These are phyloP conservation scores for Clavariopsis aquatica DNA, from an alignment of 495 filamentous ascomycete genomes.

Conservation along the genomic window DNA sequence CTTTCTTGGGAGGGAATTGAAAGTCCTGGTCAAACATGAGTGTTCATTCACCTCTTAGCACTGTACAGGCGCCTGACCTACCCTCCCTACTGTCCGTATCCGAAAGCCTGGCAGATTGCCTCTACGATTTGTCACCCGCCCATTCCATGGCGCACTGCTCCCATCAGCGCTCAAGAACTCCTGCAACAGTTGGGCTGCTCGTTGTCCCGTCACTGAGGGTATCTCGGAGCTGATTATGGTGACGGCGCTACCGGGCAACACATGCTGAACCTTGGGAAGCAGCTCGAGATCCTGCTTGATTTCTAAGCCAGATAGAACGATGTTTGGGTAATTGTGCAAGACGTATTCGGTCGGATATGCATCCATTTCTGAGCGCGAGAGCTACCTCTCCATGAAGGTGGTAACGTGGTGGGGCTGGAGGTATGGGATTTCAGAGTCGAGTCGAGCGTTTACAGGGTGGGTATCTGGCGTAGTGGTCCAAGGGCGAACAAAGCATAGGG, in stretches of 20 bases:
- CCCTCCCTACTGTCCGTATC: constrained; percentile 74
- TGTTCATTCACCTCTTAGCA: constrained; percentile 5
- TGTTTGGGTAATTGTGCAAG: constrained; percentile 76
- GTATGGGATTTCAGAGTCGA: not conserved
- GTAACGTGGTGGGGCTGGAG: not conserved
- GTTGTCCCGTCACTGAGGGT: constrained; percentile 62
- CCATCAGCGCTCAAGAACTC: constrained; percentile 68
- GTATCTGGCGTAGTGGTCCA: not conserved
- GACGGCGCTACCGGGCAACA: constrained; percentile 57
- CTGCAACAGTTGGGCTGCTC: constrained; percentile 66
- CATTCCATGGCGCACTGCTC: constrained; percentile 61
- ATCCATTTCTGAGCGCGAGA: constrained; percentile 62
- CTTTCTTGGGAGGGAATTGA: constrained; percentile 64
- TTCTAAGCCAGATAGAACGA: constrained; percentile 75
- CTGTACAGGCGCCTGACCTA: constrained; percentile 53
- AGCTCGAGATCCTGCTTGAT: constrained; percentile 33
- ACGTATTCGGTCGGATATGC: constrained; percentile 80
- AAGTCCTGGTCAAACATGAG: constrained; percentile 52
- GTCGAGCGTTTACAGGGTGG: not conserved
- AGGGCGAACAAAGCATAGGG: not conserved
- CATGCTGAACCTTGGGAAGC: constrained; percentile 24
- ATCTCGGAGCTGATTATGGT: constrained; percentile 66
- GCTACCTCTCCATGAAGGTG: constrained; percentile 31
- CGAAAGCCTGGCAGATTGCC: constrained; percentile 53
- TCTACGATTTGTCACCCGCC: constrained; percentile 47